Evolutionary conservation across 441 rosid species (phyloP).

Genomic region (Theobroma grandiflorum): DNA sequence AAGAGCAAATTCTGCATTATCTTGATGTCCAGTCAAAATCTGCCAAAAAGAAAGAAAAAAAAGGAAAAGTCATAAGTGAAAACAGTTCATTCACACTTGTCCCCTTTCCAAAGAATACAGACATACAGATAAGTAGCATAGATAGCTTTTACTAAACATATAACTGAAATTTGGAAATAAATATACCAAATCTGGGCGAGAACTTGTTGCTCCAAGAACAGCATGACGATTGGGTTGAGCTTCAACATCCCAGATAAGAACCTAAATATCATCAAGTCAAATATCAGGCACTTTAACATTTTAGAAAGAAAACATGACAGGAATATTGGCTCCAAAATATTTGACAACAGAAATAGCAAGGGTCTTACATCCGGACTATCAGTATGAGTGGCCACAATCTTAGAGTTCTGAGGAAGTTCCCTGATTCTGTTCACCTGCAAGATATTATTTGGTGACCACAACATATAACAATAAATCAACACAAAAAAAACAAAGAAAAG

Average conservation of each 20-base stretch:
- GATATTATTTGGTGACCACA: not conserved
- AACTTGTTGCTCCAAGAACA: conserved; percentile 83
- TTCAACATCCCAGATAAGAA: conserved; percentile 99
- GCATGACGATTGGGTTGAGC: conserved; percentile 98
- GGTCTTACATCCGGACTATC: conserved; percentile 94
- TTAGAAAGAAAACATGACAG: conserved; percentile 9
- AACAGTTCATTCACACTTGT: not conserved
- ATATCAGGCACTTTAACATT: not conserved
- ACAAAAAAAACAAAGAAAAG: conserved; percentile 17
- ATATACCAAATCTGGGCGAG: conserved; percentile 95
- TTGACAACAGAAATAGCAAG: conserved; percentile 20
- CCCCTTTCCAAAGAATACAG: not conserved
- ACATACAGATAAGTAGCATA: not conserved
- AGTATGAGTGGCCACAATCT: conserved; percentile 97
- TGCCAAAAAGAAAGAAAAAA: conserved; percentile 41
- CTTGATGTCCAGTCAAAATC: conserved; percentile 98
- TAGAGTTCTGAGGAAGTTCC: conserved; percentile 95
- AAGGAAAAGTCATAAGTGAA: conserved; percentile 6
- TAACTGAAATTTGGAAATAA: conserved; percentile 8
- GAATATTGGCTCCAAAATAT: not conserved
- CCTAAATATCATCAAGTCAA: conserved; percentile 48
- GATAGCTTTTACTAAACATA: not conserved
- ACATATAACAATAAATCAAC: not conserved
- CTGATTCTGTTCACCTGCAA: conserved; percentile 97
- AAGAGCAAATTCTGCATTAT: conserved; percentile 99